A percentile compares a stretch with the other conserved stretches of the same genome.
Evolutionary conservation across 495 filamentous ascomycete genomes (phyloP).

Genomic region (Xylaria sp.): DNA sequence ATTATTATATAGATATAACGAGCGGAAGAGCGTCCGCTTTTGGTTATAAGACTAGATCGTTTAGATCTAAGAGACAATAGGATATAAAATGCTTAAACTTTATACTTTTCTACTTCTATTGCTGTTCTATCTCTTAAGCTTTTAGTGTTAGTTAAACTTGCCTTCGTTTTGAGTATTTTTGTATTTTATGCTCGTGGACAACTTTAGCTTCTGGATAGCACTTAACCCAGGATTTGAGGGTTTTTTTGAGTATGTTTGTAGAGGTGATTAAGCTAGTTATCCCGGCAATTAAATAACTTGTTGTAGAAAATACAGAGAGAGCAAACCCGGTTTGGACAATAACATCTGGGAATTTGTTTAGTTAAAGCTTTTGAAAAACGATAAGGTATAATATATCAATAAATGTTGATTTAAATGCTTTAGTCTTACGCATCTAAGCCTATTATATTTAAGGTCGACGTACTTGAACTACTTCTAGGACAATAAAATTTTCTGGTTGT

Average conservation of each 20-base stretch:
- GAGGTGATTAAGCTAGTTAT: neutral
- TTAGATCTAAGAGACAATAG: no score
- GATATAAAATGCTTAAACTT: no score
- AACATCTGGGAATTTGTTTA: neutral
- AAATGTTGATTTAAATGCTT: neutral
- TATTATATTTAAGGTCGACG: neutral
- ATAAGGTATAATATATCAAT: neutral
- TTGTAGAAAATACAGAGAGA: neutral
- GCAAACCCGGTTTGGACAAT: neutral
- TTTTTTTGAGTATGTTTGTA: slow-evolving; percentile 1
- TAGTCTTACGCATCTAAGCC: neutral
- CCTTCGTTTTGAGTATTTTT: neutral
- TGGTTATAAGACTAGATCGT: no score
- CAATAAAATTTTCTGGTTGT: neutral
- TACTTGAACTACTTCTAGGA: neutral
- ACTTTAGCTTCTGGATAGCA: neutral
- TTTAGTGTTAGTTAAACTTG: neutral
- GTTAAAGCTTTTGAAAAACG: neutral
- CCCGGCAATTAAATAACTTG: neutral
- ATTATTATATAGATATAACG: no score
- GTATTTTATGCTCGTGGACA: neutral
- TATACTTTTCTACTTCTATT: neutral
- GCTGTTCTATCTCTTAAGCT: neutral
- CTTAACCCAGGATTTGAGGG: neutral
- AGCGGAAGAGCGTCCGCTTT: no score